Conservation (phyloP, 495 filamentous ascomycete species). For the Wilcoxina mikolae region DNA sequence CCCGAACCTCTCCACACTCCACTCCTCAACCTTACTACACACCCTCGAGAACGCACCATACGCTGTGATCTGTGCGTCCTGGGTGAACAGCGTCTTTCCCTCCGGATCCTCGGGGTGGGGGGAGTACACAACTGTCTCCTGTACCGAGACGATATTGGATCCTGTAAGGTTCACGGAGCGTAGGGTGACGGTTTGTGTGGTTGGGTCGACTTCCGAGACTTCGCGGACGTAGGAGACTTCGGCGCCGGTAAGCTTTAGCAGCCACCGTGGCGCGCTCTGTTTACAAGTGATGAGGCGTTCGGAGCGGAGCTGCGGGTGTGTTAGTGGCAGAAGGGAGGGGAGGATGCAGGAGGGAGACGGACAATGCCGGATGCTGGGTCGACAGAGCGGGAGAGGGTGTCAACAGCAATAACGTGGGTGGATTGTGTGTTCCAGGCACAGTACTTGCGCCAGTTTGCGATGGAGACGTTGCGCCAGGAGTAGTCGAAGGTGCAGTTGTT, state of each 20-base stretch:
- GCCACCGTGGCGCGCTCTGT: constrained; percentile 78
- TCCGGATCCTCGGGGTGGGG: constrained; percentile 41
- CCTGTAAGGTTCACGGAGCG: constrained; percentile 82
- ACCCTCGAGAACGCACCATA: constrained; percentile 92
- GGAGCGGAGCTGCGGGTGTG: constrained; percentile 53
- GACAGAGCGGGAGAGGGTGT: constrained; percentile 70
- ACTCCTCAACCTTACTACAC: constrained; percentile 84
- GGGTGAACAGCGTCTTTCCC: constrained; percentile 61
- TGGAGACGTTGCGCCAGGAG: constrained; percentile 96
- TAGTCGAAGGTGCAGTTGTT: constrained; percentile 82
- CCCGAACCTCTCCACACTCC: constrained; percentile 69
- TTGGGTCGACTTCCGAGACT: constrained; percentile 81
- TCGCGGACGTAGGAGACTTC: constrained; percentile 81
- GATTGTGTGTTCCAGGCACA: constrained; percentile 95
- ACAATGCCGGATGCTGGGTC: constrained; percentile 37
- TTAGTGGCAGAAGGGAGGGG: neutral
- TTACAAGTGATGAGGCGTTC: constrained; percentile 93
- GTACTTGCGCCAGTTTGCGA: constrained; percentile 98
- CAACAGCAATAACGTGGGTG: constrained; percentile 84
- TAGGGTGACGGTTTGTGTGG: constrained; percentile 75
- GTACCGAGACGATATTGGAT: constrained; percentile 70
- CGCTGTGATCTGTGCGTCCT: constrained; percentile 83
- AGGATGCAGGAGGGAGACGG: neutral
- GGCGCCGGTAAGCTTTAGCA: constrained; percentile 57
- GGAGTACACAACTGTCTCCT: constrained; percentile 76